Evolutionary conservation across 345 rosid species (phyloP).

Genomic region (Kandelia obovata): DNA sequence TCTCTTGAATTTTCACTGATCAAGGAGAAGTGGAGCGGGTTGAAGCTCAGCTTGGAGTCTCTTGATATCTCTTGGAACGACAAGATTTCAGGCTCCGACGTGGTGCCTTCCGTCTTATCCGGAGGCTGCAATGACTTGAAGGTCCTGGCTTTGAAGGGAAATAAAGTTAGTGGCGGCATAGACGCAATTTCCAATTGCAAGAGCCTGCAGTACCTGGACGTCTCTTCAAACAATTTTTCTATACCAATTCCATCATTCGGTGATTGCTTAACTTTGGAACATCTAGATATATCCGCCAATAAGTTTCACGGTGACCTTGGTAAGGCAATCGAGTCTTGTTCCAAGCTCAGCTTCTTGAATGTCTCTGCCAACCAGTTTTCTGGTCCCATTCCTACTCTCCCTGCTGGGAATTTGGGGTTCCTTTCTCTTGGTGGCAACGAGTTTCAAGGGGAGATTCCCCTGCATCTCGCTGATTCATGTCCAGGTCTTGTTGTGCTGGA

Average conservation of each 20-base stretch:
- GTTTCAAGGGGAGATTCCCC: slow-evolving; percentile 71
- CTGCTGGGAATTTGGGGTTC: slow-evolving; percentile 40
- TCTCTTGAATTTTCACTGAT: slow-evolving; percentile 35
- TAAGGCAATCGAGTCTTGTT: slow-evolving; percentile 50
- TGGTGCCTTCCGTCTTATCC: slow-evolving; percentile 47
- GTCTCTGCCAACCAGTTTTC: slow-evolving; percentile 58
- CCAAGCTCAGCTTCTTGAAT: slow-evolving; percentile 56
- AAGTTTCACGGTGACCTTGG: slow-evolving; percentile 59
- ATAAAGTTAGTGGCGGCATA: slow-evolving; percentile 61
- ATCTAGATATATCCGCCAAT: slow-evolving; percentile 77
- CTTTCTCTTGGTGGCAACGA: slow-evolving; percentile 50
- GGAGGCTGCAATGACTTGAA: slow-evolving; percentile 61
- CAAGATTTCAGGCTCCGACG: slow-evolving; percentile 45
- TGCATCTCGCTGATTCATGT: slow-evolving; percentile 57
- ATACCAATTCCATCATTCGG: slow-evolving; percentile 49
- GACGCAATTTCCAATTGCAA: slow-evolving; percentile 55
- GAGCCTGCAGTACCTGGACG: slow-evolving; percentile 55
- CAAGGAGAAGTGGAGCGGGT: slow-evolving; percentile 37
- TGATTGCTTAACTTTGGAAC: slow-evolving; percentile 55
- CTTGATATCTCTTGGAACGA: slow-evolving; percentile 74
- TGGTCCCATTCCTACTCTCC: slow-evolving; percentile 61
- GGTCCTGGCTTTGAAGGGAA: slow-evolving; percentile 51
- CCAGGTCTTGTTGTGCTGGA: slow-evolving; percentile 62
- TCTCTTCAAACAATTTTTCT: slow-evolving; percentile 76
- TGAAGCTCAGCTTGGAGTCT: slow-evolving; percentile 51